Evolutionary conservation across 1,284 basidiomycete genomes (phyloP).

Genomic region (Heterobasidion irregulare): DNA sequence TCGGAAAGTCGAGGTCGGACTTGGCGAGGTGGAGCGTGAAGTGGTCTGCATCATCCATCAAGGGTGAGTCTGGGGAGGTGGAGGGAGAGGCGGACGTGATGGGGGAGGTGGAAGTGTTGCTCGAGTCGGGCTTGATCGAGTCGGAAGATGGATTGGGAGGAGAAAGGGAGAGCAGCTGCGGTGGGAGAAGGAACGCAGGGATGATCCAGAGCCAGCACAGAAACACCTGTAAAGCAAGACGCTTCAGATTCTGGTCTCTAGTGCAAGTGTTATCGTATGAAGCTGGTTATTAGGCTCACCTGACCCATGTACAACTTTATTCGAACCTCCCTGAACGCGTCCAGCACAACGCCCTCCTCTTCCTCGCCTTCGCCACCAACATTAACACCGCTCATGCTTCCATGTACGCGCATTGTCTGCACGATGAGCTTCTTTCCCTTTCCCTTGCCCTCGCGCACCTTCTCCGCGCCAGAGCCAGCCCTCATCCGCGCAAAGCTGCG

Average conservation of each 20-base stretch:
- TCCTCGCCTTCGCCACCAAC: slow-evolving; percentile 15
- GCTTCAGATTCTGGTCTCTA: slow-evolving; percentile 1
- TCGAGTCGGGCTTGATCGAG: too few species aligned
- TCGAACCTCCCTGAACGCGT: slow-evolving; percentile 66
- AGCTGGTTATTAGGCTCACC: slow-evolving; percentile 25
- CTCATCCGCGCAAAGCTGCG: slow-evolving; percentile 61
- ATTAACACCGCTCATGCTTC: background rate
- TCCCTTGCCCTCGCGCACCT: slow-evolving; percentile 18
- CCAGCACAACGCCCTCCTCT: slow-evolving; percentile 44
- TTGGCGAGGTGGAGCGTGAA: slow-evolving; percentile 34
- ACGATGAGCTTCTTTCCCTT: slow-evolving; percentile 29
- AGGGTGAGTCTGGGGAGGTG: too few species aligned
- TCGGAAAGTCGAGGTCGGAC: slow-evolving; percentile 69
- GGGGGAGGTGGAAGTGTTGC: too few species aligned
- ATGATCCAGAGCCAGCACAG: slow-evolving; percentile 83
- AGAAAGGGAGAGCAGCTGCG: slow-evolving; percentile 20
- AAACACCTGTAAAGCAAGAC: slow-evolving; percentile 39
- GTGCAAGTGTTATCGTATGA: background rate
- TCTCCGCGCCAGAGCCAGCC: slow-evolving; percentile 21
- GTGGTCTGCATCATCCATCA: slow-evolving; percentile 4
- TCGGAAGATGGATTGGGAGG: background rate
- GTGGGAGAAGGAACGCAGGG: slow-evolving; percentile 70
- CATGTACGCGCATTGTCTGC: slow-evolving; percentile 12
- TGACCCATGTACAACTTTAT: slow-evolving; percentile 73
- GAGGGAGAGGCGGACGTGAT: too few species aligned